phyloP scores from a whole-genome alignment of 179 eudicot species.

The Spinacia oleracea region DNA sequence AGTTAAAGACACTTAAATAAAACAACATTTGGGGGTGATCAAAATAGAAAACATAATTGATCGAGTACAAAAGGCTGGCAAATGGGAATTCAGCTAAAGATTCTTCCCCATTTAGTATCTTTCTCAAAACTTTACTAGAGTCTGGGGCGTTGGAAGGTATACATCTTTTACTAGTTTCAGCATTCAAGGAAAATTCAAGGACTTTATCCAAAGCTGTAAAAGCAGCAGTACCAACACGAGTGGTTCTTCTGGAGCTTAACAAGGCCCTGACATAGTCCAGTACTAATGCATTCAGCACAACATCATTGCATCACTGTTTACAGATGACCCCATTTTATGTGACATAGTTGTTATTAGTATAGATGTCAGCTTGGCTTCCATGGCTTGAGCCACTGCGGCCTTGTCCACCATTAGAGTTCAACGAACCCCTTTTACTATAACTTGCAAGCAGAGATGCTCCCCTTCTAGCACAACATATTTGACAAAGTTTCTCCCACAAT shows the following conservation, averaged over 20 bases:
- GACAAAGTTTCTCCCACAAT: slow-evolving; percentile 75
- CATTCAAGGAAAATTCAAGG: slow-evolving; percentile 52
- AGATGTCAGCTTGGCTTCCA: slow-evolving; percentile 44
- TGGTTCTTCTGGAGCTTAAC: slow-evolving; percentile 62
- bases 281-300: slow-evolving; percentile 74
- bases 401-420: slow-evolving; percentile 44
- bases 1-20: not conserved
- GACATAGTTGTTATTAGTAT: slow-evolving; percentile 47
- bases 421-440: slow-evolving; percentile 49
- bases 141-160: slow-evolving; percentile 36
- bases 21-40: not conserved
- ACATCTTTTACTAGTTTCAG: slow-evolving; percentile 34
- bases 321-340: slow-evolving; percentile 69
- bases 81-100: slow-evolving; percentile 92
- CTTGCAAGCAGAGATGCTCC: slow-evolving; percentile 78
- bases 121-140: slow-evolving; percentile 32
- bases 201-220: slow-evolving; percentile 62
- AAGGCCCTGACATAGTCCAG: slow-evolving; percentile 82
- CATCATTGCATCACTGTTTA: slow-evolving; percentile 77
- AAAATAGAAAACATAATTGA: slow-evolving; percentile 31
- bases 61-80: slow-evolving; percentile 77
- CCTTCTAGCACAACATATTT: slow-evolving; percentile 84
- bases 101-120: slow-evolving; percentile 71
- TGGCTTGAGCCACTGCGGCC: slow-evolving; percentile 65
- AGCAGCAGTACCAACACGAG: slow-evolving; percentile 60